Evolutionary conservation across 2,329 filamentous ascomycete genomes (phyloP).

Genomic region (Clathrospora elynae): DNA sequence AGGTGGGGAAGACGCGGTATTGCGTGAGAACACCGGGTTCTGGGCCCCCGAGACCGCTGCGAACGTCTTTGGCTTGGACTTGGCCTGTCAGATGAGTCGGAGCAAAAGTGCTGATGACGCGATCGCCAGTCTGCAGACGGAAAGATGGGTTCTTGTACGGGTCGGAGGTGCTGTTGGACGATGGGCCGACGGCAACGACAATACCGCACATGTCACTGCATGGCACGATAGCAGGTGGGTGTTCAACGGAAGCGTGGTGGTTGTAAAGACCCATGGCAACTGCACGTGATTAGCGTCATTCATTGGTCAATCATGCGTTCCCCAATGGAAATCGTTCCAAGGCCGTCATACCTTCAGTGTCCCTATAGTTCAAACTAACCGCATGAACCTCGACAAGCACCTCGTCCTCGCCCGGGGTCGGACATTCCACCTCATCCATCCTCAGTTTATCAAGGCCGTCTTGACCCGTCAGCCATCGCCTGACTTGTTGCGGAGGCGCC

Average conservation of each 20-base stretch:
- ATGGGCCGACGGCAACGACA: slow-evolving; percentile 57
- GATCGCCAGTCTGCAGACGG: slow-evolving; percentile 56
- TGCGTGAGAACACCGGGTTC: slow-evolving; percentile 62
- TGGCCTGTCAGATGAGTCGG: slow-evolving; percentile 63
- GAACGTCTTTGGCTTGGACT: slow-evolving; percentile 61
- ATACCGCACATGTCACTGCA: slow-evolving; percentile 74
- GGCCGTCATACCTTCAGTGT: slow-evolving; percentile 55
- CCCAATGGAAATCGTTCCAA: background rate
- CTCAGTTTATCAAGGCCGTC: slow-evolving; percentile 52
- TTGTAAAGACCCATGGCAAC: slow-evolving; percentile 70
- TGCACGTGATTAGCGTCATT: slow-evolving; percentile 36
- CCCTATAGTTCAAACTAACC: slow-evolving; percentile 61
- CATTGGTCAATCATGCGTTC: background rate
- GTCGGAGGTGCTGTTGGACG: slow-evolving; percentile 45
- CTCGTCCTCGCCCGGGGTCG: slow-evolving; percentile 47
- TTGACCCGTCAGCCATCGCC: slow-evolving; percentile 52
- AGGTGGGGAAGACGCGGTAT: slow-evolving; percentile 64
- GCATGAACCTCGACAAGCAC: slow-evolving; percentile 59
- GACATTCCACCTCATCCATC: slow-evolving; percentile 42
- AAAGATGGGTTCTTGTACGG: slow-evolving; percentile 54
- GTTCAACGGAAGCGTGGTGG: slow-evolving; percentile 63
- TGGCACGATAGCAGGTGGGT: slow-evolving; percentile 59
- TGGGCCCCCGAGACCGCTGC: slow-evolving; percentile 65
- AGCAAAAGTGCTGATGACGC: slow-evolving; percentile 70
- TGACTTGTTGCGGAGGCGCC: slow-evolving; percentile 39